These are phyloP conservation scores for Phaeotremella skinneri DNA, from an alignment of 768 basidiomycete genomes.

Conservation along the genomic window DNA sequence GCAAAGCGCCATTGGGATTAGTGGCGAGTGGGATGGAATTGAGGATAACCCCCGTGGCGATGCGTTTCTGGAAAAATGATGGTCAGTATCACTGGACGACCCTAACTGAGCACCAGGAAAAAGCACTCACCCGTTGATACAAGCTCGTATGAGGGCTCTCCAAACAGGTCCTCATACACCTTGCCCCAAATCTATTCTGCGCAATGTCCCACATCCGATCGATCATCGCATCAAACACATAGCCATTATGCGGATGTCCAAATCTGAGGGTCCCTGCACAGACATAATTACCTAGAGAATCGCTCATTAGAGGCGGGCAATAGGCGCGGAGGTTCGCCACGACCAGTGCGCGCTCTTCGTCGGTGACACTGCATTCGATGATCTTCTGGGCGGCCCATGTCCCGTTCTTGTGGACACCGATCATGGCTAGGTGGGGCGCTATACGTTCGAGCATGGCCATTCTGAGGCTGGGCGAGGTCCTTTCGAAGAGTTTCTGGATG, in stretches of 20 bases:
- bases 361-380: constrained; percentile 85
- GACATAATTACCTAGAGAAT: constrained; percentile 59
- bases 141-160: constrained; percentile 83
- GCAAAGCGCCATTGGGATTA: constrained; percentile 92
- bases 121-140: constrained; percentile 66
- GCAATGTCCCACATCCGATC: constrained; percentile 98
- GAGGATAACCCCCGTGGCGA: constrained; percentile 88
- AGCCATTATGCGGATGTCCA: constrained; percentile 82
- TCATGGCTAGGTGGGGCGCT: constrained; percentile 89
- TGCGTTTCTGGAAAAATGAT: constrained; percentile 62
- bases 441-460: constrained; percentile 92
- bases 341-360: constrained; percentile 81
- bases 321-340: constrained; percentile 85
- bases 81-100: not conserved
- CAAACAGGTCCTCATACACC: constrained; percentile 94
- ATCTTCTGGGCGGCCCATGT: constrained; percentile 99
- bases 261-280: constrained; percentile 71
- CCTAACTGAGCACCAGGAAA: not conserved
- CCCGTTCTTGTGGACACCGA: constrained; percentile 98
- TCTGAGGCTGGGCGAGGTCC: constrained; percentile 71
- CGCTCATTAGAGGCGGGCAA: constrained; percentile 85
- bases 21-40: constrained; percentile 97
- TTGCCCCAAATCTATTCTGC: constrained; percentile 94
- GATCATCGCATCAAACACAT: constrained; percentile 95
- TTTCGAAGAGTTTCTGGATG: constrained; percentile 95